A percentile compares a stretch with the other conserved stretches of the same genome.
Evolutionary conservation across 805 yeast genomes (phyloP).

Genomic region (Candida insectalens): DNA sequence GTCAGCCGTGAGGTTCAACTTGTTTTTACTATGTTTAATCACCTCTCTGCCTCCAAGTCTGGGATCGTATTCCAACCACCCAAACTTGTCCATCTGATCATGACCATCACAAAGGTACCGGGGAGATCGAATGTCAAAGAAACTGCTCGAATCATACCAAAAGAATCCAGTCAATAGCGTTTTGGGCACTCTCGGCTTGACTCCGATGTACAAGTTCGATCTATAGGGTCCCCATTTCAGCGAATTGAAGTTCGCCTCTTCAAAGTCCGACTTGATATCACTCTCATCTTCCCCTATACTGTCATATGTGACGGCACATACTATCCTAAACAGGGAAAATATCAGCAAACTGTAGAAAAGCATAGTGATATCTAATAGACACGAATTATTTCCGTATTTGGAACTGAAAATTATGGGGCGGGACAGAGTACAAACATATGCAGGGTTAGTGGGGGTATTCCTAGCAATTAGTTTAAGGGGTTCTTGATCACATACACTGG

Average conservation of each 20-base stretch:
- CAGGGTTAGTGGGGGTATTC: too few relatives aligned
- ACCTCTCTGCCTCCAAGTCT: conserved; percentile 77
- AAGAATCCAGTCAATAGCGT: conserved; percentile 71
- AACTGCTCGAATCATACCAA: conserved; percentile 71
- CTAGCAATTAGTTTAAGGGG: too few relatives aligned
- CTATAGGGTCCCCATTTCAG: conserved; percentile 91
- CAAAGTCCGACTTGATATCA: conserved; percentile 14
- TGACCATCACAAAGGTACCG: conserved; percentile 71
- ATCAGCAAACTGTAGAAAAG: too few relatives aligned
- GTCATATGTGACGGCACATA: not conserved
- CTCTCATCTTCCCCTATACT: not conserved
- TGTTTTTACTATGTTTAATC: conserved; percentile 57
- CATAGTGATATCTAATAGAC: too few relatives aligned
- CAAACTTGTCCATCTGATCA: conserved; percentile 63
- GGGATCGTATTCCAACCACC: conserved; percentile 87
- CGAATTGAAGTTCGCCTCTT: conserved; percentile 34
- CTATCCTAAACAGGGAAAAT: too few relatives aligned
- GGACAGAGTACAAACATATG: too few relatives aligned
- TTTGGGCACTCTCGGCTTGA: conserved; percentile 72
- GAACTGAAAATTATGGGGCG: too few relatives aligned
- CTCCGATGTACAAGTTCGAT: conserved; percentile 76
- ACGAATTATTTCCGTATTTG: too few relatives aligned
- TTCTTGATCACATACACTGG: too few relatives aligned
- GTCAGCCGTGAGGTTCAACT: conserved; percentile 54
- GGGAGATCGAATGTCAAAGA: conserved; percentile 40